Conservation (phyloP, 768 basidiomycete genomes). For the Cubamyces sp. region DNA sequence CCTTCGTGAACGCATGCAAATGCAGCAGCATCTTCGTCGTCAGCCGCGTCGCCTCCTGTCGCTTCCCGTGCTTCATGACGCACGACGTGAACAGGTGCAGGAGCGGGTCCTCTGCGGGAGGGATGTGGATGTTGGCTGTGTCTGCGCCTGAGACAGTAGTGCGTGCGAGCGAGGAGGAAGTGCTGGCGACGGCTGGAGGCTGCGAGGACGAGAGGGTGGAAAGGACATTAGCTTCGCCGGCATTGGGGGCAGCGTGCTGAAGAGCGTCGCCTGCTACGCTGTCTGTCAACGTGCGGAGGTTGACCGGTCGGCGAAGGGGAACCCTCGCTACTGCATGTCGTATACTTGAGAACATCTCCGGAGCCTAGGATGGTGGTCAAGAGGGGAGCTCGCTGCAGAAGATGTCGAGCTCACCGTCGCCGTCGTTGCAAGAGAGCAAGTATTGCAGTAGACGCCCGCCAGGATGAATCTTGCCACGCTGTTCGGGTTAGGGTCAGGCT, state of each 20-base stretch:
- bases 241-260: conserved; percentile 4
- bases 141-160: not conserved
- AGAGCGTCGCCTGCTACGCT: conserved; percentile 7
- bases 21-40: conserved; percentile 68
- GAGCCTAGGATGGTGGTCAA: too few species aligned
- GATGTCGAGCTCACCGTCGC: not conserved
- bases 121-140: conserved; percentile 50
- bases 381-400: not conserved
- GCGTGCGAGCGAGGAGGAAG: not conserved
- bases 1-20: conserved; percentile 74
- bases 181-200: not conserved
- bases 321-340: conserved; percentile 7
- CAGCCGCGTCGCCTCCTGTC: conserved; percentile 72
- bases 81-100: conserved; percentile 66
- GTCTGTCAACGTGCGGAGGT: conserved; percentile 17
- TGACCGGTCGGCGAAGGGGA: conserved; percentile 5
- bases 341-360: conserved; percentile 13
- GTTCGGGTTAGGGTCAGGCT: not conserved
- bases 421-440: conserved; percentile 7
- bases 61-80: conserved; percentile 64
- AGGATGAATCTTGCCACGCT: too few species aligned
- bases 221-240: not conserved
- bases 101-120: conserved; percentile 76
- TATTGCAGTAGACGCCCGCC: not conserved
- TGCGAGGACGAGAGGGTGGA: conserved; percentile 1